A percentile compares a stretch with the other conserved stretches of the same genome.
Evolutionary conservation across 2,329 filamentous ascomycete species (phyloP).

Genomic region (Fusarium siculi): DNA sequence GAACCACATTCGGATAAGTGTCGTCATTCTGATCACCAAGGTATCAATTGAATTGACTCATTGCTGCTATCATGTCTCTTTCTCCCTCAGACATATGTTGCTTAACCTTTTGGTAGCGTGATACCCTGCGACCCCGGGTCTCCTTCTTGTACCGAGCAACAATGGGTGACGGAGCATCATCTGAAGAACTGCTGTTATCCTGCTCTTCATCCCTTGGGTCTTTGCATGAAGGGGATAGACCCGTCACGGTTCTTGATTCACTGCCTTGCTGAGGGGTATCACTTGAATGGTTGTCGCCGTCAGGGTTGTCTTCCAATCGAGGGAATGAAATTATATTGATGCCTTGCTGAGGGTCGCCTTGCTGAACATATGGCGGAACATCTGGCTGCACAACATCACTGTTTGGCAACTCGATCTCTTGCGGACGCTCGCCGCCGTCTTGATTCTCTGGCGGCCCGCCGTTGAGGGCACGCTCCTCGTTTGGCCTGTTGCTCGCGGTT

Average conservation of each 20-base stretch:
- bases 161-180: not conserved
- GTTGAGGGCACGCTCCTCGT: not conserved
- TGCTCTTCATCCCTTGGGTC: not conserved
- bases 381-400: not conserved
- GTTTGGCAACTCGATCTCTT: not conserved
- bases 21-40: not conserved
- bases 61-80: not conserved
- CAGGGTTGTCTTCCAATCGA: not conserved
- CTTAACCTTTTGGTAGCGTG: too few relatives aligned
- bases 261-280: not conserved
- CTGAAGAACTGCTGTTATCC: not conserved
- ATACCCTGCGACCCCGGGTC: not conserved
- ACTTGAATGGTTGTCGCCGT: not conserved
- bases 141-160: too few relatives aligned
- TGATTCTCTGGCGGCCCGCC: not conserved
- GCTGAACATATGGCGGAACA: not conserved
- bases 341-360: not conserved
- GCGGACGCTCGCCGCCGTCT: not conserved
- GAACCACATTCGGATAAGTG: not conserved
- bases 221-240: not conserved
- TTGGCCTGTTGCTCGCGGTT: not conserved
- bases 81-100: not conserved
- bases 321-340: not conserved
- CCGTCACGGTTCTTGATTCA: accelerated
- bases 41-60: not conserved